Evolutionary conservation across 2,329 filamentous ascomycete genomes (phyloP).

Genomic region (Zymoseptoria ardabiliae): DNA sequence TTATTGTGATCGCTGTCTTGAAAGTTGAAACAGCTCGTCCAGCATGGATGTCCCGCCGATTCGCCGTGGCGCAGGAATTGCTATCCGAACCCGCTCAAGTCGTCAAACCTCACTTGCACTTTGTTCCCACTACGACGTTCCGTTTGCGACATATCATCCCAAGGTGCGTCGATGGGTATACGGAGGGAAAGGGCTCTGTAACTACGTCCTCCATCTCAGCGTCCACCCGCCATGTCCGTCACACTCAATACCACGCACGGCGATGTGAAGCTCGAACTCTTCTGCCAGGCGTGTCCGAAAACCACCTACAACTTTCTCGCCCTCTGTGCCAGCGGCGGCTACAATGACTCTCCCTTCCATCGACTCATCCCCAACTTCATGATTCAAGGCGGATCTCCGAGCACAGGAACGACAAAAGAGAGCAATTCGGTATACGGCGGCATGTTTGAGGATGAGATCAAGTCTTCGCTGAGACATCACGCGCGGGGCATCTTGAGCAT

Average conservation of each 20-base stretch:
- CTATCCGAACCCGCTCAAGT: too few relatives aligned
- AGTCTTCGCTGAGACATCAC: slow-evolving; percentile 71
- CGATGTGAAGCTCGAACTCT: slow-evolving; percentile 90
- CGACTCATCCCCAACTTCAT: slow-evolving; percentile 76
- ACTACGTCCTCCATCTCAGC: background rate
- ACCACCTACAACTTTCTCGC: slow-evolving; percentile 87
- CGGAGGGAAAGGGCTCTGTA: background rate
- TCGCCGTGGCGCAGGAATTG: too few relatives aligned
- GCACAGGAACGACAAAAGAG: slow-evolving; percentile 34
- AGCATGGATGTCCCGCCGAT: too few relatives aligned
- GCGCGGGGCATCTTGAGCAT: slow-evolving; percentile 87
- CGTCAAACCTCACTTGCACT: too few relatives aligned
- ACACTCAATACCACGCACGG: slow-evolving; percentile 79
- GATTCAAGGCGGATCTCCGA: slow-evolving; percentile 61
- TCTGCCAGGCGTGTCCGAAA: slow-evolving; percentile 89
- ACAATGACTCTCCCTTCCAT: slow-evolving; percentile 69
- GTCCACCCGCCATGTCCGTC: slow-evolving; percentile 37
- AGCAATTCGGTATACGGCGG: slow-evolving; percentile 63
- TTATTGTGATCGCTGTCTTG: too few relatives aligned
- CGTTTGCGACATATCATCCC: background rate
- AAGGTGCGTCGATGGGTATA: background rate
- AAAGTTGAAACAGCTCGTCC: too few relatives aligned
- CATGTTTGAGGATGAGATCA: slow-evolving; percentile 74
- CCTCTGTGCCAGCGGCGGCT: slow-evolving; percentile 72
- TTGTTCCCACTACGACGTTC: too few relatives aligned